These are phyloP conservation scores for Paraglomus brasilianum DNA, from an alignment of 192 early-diverging fungal species.

Conservation along the genomic window DNA sequence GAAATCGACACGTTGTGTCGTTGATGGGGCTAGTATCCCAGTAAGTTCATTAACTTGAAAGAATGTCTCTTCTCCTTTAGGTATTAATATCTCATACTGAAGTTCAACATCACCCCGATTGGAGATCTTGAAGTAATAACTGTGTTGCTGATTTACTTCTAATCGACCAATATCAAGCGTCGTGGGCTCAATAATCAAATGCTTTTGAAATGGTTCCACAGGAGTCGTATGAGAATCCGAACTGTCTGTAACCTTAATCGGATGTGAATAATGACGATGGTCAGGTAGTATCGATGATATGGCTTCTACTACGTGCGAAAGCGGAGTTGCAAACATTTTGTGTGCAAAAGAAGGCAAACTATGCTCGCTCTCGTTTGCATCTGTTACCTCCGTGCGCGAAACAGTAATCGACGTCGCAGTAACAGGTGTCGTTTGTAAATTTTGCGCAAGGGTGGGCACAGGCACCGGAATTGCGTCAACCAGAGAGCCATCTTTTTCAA, in stretches of 20 bases:
- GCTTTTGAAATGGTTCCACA: conserved; percentile 20
- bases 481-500: conserved; percentile 12
- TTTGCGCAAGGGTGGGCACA: not conserved
- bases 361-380: not conserved
- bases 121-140: conserved; percentile 54
- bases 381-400: not conserved
- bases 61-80: conserved; percentile 30
- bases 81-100: conserved; percentile 40
- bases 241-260: not conserved
- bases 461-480: not conserved
- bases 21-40: conserved; percentile 49
- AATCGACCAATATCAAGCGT: conserved; percentile 53
- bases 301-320: not conserved
- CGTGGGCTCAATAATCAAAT: conserved; percentile 42
- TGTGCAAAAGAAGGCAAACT: not conserved
- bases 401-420: not conserved
- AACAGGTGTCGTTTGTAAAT: not conserved
- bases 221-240: not conserved
- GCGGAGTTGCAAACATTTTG: not conserved
- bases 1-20: conserved; percentile 60
- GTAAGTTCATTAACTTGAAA: conserved; percentile 37
- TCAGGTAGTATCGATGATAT: not conserved
- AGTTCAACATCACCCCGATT: conserved; percentile 37
- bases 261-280: not conserved
- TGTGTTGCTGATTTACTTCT: conserved; percentile 45